Conservation (phyloP, 2,329 filamentous ascomycete species). For the Calonectria multiphialidica region DNA sequence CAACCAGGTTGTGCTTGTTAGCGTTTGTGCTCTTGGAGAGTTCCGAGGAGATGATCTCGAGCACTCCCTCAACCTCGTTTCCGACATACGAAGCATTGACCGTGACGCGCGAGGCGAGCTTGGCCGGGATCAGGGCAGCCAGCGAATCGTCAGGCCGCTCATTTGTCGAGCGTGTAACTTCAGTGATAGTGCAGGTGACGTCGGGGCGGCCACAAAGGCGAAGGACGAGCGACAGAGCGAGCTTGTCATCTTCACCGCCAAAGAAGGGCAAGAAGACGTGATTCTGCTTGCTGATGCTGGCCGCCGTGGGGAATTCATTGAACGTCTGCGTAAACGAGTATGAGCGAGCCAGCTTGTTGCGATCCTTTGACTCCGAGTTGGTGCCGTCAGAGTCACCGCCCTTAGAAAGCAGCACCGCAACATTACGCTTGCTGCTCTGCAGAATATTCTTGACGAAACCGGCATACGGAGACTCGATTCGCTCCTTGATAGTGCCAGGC, state of each 20-base stretch:
- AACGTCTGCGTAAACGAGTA: constrained; percentile 16
- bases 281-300: constrained; percentile 1
- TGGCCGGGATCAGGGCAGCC: not conserved
- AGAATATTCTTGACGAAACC: constrained; percentile 13
- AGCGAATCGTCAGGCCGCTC: not conserved
- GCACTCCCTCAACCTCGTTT: not conserved
- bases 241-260: constrained; percentile 2
- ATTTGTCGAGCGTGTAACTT: not conserved
- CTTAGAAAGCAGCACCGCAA: constrained; percentile 15
- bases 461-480: constrained; percentile 5
- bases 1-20: constrained; percentile 5
- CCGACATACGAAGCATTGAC: not conserved
- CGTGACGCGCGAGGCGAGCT: not conserved
- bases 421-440: constrained; percentile 7
- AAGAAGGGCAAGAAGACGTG: constrained; percentile 17
- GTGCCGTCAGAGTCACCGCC: not conserved
- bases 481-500: not conserved
- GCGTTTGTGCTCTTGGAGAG: not conserved
- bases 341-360: constrained; percentile 4
- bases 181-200: constrained; percentile 6
- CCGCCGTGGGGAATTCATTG: constrained; percentile 9
- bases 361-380: not conserved
- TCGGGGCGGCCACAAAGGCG: constrained; percentile 10
- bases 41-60: not conserved
- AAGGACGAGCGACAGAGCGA: constrained; percentile 3